Conservation (phyloP, 768 basidiomycete genomes). For the Lentinula raphanica region DNA sequence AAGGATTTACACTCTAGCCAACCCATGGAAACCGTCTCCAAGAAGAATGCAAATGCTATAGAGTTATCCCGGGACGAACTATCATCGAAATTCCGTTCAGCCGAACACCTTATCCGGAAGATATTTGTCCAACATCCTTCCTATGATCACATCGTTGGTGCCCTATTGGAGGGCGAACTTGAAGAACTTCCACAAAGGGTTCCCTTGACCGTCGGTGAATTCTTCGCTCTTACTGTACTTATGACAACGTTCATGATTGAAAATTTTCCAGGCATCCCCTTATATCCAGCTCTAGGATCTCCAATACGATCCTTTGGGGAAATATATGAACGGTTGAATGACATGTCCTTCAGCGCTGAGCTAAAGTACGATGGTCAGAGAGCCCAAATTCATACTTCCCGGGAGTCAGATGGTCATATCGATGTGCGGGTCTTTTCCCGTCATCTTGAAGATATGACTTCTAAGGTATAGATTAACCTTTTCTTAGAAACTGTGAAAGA, state of each 20-base stretch:
- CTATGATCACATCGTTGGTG: conserved; percentile 63
- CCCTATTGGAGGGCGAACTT: conserved; percentile 56
- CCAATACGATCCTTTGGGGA: conserved; percentile 81
- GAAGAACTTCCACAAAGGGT: conserved; percentile 55
- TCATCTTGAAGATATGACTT: conserved; percentile 90
- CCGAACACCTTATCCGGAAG: conserved; percentile 62
- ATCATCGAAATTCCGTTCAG: conserved; percentile 39
- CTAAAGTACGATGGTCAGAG: conserved; percentile 90
- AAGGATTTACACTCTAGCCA: conserved; percentile 23
- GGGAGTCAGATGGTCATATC: conserved; percentile 22
- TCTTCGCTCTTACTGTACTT: neutral
- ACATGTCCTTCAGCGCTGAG: conserved; percentile 74
- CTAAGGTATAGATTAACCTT: conserved; percentile 49
- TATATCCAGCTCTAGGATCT: conserved; percentile 83
- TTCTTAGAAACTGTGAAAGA: neutral
- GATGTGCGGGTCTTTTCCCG: conserved; percentile 74
- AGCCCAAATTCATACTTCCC: conserved; percentile 68
- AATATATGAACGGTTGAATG: conserved; percentile 67
- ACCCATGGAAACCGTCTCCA: conserved; percentile 14
- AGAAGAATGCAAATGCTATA: conserved; percentile 18
- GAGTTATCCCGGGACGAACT: conserved; percentile 32
- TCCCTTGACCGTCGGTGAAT: conserved; percentile 64
- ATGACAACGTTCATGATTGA: neutral
- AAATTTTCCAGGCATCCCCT: conserved; percentile 64
- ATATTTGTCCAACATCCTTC: conserved; percentile 78